These are phyloP conservation scores for Kazachstania kunashirensis DNA, from an alignment of 805 yeast genomes.

Conservation along the genomic window DNA sequence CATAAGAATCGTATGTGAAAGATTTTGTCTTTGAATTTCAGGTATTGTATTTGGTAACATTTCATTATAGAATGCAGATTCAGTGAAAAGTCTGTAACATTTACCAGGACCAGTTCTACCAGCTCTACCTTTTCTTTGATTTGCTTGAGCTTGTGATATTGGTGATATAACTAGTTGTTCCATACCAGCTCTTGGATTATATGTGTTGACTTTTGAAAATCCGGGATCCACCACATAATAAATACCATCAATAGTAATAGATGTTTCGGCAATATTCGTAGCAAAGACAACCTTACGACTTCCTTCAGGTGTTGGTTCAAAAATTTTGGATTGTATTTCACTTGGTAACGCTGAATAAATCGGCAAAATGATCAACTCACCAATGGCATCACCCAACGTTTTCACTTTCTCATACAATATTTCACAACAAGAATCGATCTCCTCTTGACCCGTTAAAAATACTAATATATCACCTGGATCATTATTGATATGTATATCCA, in stretches of 20 bases:
- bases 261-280: slow-evolving; percentile 95
- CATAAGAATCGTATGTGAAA: slow-evolving; percentile 73
- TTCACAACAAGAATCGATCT: slow-evolving; percentile 84
- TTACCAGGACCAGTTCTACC: slow-evolving; percentile 96
- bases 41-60: slow-evolving; percentile 77
- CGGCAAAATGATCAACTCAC: slow-evolving; percentile 69
- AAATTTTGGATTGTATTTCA: slow-evolving; percentile 79
- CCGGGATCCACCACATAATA: slow-evolving; percentile 92
- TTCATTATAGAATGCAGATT: slow-evolving; percentile 65
- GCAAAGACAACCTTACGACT: slow-evolving; percentile 86
- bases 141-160: slow-evolving; percentile 91
- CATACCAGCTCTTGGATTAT: slow-evolving; percentile 84
- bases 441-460: slow-evolving; percentile 87
- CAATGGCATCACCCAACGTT: slow-evolving; percentile 50
- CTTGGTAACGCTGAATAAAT: slow-evolving; percentile 88
- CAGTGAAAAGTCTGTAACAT: slow-evolving; percentile 86
- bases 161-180: slow-evolving; percentile 77
- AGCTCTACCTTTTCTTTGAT: slow-evolving; percentile 93
- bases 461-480: slow-evolving; percentile 73
- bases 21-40: slow-evolving; percentile 82
- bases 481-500: slow-evolving; percentile 78
- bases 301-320: slow-evolving; percentile 78
- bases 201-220: slow-evolving; percentile 80
- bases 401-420: slow-evolving; percentile 56
- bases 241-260: slow-evolving; percentile 91